Evolutionary conservation across 805 yeast genomes (phyloP).

Genomic region (Starmerella khaoyaiensis): DNA sequence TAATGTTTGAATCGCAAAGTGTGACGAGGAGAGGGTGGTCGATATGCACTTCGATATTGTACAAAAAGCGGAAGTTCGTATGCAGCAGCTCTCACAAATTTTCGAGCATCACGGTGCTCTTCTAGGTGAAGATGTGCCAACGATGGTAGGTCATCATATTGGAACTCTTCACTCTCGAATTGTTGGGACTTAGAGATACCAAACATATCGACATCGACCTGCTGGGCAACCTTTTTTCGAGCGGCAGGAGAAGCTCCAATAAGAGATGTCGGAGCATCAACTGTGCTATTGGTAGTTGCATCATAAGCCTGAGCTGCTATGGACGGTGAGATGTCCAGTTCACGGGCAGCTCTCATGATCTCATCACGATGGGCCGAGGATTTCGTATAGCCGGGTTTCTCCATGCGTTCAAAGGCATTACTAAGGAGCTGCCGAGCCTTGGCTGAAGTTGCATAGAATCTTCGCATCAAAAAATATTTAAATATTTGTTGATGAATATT

Average conservation of each 20-base stretch:
- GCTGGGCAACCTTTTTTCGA: conserved; percentile 13
- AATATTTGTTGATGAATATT: too few species aligned
- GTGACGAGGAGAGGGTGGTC: conserved; percentile 30
- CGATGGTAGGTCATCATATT: conserved; percentile 54
- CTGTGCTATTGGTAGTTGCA: conserved; percentile 13
- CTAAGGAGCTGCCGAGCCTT: conserved; percentile 23
- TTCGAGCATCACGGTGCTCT: conserved; percentile 61
- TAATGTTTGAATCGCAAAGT: conserved; percentile 53
- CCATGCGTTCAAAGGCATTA: conserved; percentile 26
- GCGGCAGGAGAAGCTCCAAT: conserved; percentile 1
- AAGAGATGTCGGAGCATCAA: neutral
- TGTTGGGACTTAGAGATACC: conserved; percentile 20
- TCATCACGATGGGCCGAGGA: conserved; percentile 22
- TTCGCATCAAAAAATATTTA: conserved; percentile 4
- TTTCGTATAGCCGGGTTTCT: conserved; percentile 22
- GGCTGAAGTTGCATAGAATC: conserved; percentile 13
- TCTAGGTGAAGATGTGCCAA: conserved; percentile 59
- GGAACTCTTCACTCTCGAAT: conserved; percentile 27
- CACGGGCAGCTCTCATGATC: conserved; percentile 24
- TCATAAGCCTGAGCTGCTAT: conserved; percentile 23
- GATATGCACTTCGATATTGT: conserved; percentile 59
- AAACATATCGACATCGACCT: conserved; percentile 21
- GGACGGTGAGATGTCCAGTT: conserved; percentile 24
- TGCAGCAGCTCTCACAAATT: conserved; percentile 71
- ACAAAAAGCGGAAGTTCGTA: conserved; percentile 81